These are phyloP conservation scores for Flaveria robusta DNA, from an alignment of 129 eudicot genomes.

Conservation along the genomic window DNA sequence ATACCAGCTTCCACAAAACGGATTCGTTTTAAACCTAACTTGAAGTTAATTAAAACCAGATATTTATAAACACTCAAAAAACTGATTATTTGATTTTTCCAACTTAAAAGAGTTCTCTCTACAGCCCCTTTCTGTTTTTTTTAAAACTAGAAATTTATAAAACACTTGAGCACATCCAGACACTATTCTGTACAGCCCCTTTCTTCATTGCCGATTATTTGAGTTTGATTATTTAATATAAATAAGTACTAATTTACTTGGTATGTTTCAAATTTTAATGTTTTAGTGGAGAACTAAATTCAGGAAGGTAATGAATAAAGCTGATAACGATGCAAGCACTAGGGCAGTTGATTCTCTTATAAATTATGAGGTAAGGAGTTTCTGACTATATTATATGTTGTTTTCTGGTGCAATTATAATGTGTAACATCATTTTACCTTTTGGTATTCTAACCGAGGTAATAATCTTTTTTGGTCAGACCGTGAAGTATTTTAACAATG, in stretches of 20 bases:
- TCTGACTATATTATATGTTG: slow-evolving; percentile 1
- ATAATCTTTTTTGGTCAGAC: slow-evolving; percentile 53
- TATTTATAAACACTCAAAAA: background rate
- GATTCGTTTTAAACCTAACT: background rate
- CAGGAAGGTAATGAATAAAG: slow-evolving; percentile 97
- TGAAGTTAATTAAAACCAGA: background rate
- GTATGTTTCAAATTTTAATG: slow-evolving; percentile 9
- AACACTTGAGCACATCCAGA: background rate
- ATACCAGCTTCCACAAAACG: background rate
- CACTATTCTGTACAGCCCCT: background rate
- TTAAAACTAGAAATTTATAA: too few species aligned
- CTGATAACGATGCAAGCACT: slow-evolving; percentile 98
- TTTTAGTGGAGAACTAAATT: slow-evolving; percentile 97
- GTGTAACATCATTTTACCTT: slow-evolving; percentile 8
- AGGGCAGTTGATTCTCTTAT: slow-evolving; percentile 95
- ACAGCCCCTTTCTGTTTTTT: background rate
- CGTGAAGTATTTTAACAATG: slow-evolving; percentile 97
- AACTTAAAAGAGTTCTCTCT: background rate
- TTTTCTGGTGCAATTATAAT: background rate
- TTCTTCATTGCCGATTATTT: background rate
- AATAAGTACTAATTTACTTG: background rate
- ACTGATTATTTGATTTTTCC: background rate
- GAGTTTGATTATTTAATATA: background rate
- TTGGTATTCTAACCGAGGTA: slow-evolving; percentile 10
- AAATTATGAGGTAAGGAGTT: slow-evolving; percentile 73